phyloP scores from a whole-genome alignment of 441 rosid species.

The Populus hybrid region DNA sequence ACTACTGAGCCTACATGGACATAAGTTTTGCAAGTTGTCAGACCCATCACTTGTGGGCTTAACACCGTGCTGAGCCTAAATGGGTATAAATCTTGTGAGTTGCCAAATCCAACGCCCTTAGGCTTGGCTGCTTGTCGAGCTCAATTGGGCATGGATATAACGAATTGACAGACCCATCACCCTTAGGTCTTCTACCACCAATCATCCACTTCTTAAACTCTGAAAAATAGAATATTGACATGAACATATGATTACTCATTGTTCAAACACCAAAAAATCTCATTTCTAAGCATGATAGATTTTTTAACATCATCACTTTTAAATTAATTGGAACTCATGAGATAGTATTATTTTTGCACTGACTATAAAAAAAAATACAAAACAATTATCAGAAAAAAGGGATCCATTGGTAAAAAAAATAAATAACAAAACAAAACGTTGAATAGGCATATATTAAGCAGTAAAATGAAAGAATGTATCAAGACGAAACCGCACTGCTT shows the following conservation, averaged over 20 bases:
- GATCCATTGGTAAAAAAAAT: background rate
- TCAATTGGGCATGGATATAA: accelerated
- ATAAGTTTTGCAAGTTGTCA: background rate
- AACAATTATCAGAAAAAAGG: no score
- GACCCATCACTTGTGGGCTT: accelerated
- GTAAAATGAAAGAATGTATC: background rate
- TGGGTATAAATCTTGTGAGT: background rate
- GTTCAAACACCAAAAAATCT: no score
- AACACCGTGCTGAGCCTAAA: background rate
- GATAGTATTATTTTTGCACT: background rate
- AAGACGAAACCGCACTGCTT: no score
- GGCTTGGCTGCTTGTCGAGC: no score
- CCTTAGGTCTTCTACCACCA: no score
- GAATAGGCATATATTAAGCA: background rate
- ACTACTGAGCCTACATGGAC: accelerated
- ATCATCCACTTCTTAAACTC: no score
- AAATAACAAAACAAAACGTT: background rate
- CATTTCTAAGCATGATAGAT: no score
- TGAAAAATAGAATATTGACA: no score
- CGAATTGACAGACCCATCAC: background rate
- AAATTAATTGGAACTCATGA: no score
- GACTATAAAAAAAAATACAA: no score
- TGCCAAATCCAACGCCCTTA: no score
- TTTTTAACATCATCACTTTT: background rate
- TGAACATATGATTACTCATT: no score